A percentile compares a stretch with the other conserved stretches of the same genome.
These are phyloP conservation scores for Coemansia sp. DNA, from an alignment of 192 early-diverging fungal species.

Conservation along the genomic window DNA sequence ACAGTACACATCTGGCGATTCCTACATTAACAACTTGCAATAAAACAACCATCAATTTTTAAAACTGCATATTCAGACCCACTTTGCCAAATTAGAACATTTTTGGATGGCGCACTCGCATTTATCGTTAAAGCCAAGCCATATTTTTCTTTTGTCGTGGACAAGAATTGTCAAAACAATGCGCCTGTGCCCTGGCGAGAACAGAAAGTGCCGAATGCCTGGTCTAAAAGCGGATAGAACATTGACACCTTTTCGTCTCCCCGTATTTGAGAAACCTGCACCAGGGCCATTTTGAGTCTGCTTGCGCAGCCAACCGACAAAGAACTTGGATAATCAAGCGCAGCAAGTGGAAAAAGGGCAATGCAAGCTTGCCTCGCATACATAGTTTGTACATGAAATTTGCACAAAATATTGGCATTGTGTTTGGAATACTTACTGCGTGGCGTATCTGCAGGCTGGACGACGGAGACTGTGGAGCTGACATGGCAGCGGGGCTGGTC, in stretches of 20 bases:
- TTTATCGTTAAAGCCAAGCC: neutral
- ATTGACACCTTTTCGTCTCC: neutral
- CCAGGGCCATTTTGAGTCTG: neutral
- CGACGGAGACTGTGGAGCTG: conserved; percentile 6
- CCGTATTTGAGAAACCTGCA: neutral
- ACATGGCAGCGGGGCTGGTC: neutral
- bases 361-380: neutral
- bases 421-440: conserved; percentile 26
- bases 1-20: neutral
- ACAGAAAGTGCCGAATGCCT: neutral
- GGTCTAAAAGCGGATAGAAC: neutral
- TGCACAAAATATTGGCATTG: neutral
- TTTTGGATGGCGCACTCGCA: neutral
- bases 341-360: too few species aligned
- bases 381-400: neutral
- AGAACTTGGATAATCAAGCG: too few species aligned
- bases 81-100: neutral
- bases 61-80: neutral
- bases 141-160: neutral
- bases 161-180: neutral
- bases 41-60: conserved; percentile 1
- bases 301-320: too few species aligned
- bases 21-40: conserved; percentile 2
- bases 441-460: conserved; percentile 16
- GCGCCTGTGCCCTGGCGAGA: neutral